Conservation (phyloP, 768 basidiomycete genomes). For the Leccinum olivaceopallidum region DNA sequence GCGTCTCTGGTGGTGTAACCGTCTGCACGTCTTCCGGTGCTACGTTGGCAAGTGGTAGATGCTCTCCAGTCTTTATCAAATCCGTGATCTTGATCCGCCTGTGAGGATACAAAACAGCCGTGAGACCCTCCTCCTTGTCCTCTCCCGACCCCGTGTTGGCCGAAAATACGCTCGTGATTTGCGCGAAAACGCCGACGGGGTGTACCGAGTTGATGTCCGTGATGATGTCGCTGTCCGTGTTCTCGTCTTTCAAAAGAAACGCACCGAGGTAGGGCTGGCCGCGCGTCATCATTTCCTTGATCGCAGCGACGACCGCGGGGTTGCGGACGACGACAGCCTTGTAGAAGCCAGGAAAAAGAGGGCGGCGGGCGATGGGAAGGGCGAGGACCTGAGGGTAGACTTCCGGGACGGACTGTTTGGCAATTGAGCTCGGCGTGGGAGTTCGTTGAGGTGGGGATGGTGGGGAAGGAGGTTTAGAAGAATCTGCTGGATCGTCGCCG, state of each 20-base stretch:
- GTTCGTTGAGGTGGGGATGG: constrained; percentile 40
- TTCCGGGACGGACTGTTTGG: constrained; percentile 87
- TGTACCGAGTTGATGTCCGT: constrained; percentile 87
- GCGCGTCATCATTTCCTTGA: constrained; percentile 95
- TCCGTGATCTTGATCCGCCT: constrained; percentile 87
- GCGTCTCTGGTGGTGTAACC: constrained; percentile 45
- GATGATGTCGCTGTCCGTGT: constrained; percentile 90
- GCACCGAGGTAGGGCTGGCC: constrained; percentile 98
- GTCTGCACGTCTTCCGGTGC: constrained; percentile 42
- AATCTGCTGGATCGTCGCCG: constrained; percentile 38
- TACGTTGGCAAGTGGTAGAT: constrained; percentile 35
- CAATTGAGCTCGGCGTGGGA: constrained; percentile 54
- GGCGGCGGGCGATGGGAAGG: constrained; percentile 91
- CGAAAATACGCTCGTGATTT: constrained; percentile 91
- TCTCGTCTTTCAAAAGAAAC: constrained; percentile 93
- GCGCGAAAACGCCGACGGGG: constrained; percentile 93
- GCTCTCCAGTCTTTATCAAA: constrained; percentile 67
- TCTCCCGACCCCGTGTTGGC: constrained; percentile 53
- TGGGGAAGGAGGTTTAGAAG: constrained; percentile 21
- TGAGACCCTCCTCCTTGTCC: constrained; percentile 85
- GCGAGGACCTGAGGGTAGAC: constrained; percentile 93
- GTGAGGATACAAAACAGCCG: constrained; percentile 93
- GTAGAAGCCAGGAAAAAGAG: constrained; percentile 97
- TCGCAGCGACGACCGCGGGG: constrained; percentile 86
- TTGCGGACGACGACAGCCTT: constrained; percentile 95